Evolutionary conservation across 768 basidiomycete genomes (phyloP).

Genomic region (Cubamyces lactineus): DNA sequence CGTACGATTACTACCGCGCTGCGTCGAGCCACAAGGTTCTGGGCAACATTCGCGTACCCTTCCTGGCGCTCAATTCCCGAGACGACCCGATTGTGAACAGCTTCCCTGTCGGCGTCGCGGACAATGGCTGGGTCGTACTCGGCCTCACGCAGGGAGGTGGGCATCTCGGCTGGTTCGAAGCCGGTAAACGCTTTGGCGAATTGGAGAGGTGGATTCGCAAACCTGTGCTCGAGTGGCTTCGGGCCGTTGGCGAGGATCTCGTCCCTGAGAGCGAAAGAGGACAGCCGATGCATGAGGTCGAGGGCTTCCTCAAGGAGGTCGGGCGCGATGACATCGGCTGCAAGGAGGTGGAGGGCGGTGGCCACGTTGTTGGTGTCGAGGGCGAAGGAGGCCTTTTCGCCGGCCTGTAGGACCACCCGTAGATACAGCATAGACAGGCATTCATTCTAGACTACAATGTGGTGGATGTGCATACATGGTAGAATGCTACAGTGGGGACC

Average conservation of each 20-base stretch:
- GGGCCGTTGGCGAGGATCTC: slow-evolving; percentile 56
- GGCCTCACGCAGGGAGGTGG: slow-evolving; percentile 68
- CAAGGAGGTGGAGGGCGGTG: slow-evolving; percentile 57
- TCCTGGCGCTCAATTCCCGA: slow-evolving; percentile 71
- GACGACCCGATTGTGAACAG: slow-evolving; percentile 78
- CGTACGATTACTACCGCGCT: slow-evolving; percentile 51
- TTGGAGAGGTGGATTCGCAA: slow-evolving; percentile 64
- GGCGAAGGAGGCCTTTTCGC: slow-evolving; percentile 59
- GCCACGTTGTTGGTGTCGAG: slow-evolving; percentile 54
- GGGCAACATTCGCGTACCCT: slow-evolving; percentile 65
- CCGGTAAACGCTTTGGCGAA: slow-evolving; percentile 8
- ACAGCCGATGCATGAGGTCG: slow-evolving; percentile 47
- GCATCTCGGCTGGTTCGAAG: slow-evolving; percentile 84
- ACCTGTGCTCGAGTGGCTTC: slow-evolving; percentile 76
- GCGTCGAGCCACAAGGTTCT: slow-evolving; percentile 66
- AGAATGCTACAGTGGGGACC: slow-evolving; percentile 12
- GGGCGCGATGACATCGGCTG: slow-evolving; percentile 60
- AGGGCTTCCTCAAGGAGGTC: slow-evolving; percentile 65
- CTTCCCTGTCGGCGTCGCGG: slow-evolving; percentile 59
- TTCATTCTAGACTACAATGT: slow-evolving; percentile 22
- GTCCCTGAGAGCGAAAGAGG: slow-evolving; percentile 39
- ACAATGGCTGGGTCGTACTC: slow-evolving; percentile 59
- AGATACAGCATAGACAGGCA: slow-evolving; percentile 4
- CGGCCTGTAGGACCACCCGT: slow-evolving; percentile 50
- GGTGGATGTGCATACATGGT: slow-evolving; percentile 2